Evolutionary conservation across 1,139 yeast species (phyloP), one percentile per base, ranked within the genome.

Genomic region (Lodderomyces oxycetoniae): DNA sequence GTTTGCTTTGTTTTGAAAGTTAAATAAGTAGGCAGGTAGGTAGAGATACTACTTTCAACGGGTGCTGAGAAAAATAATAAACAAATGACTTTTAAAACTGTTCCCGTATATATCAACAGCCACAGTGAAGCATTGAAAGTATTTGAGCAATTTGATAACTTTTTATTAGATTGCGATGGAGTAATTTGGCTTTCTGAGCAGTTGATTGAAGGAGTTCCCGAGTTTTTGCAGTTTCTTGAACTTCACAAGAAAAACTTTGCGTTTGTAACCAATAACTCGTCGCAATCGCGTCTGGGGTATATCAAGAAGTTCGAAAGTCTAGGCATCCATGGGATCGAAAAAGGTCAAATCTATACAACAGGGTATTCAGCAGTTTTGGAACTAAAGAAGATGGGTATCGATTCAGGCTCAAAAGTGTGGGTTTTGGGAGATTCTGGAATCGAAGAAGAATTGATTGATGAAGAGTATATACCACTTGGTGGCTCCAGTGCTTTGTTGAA

Each of bases 131-230:
- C 77, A 3, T 64, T 68, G 31, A 49, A 59, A 10, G 62, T 89
- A 34, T 57, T 89, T 9, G 71, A 68, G 42, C 56, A 67, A 31
- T 83, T 79, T 53, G 96, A 88, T 52, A 83, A 84, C 40, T 88
- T 88, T 48, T 63, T 89, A 40, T 87, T 89, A 53, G 98, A 89
- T 53, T 89, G 98, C 59, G 97, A 89, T 54, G 97, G 89, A 0
- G 98, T 89, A 5, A 66, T 89, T 34, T 89, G 97, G 97, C 65
- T 82, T 24, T 96, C 95, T 10, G 74, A 74, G 35, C 75, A 71
- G 30, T 57, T 83, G 23, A 71, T 89, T 31, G 95, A 95, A 3
- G 72, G 78, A 12, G 82, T 63, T 17, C 39, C 45, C 21, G 59
- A 85, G 48, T 76, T 93, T 2, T 54, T 89, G 26, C 69, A 71